Conservation (phyloP, 306 rosid species). For the Trichosanthes truncata region DNA sequence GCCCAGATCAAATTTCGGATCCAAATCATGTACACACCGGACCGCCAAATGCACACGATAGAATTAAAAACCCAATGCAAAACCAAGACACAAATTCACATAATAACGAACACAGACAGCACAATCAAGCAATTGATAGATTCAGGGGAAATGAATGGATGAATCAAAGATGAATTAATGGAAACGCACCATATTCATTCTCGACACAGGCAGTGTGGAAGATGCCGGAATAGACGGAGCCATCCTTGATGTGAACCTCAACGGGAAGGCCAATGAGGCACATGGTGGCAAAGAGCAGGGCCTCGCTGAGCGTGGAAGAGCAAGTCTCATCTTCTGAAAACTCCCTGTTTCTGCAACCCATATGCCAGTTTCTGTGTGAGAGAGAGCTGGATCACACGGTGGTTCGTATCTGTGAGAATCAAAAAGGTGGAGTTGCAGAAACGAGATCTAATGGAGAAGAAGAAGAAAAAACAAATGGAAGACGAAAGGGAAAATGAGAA, state of each 20-base stretch:
- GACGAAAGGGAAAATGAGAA: neutral
- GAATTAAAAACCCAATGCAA: neutral
- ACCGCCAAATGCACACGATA: neutral
- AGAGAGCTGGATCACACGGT: neutral
- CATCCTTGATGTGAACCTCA: conserved; percentile 68
- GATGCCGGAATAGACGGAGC: conserved; percentile 81
- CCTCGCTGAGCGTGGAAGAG: conserved; percentile 35
- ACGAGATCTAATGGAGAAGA: neutral
- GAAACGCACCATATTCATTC: conserved; percentile 36
- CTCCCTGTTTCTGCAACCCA: conserved; percentile 57
- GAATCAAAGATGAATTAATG: neutral
- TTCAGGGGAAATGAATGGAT: neutral
- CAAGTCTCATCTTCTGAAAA: conserved; percentile 22
- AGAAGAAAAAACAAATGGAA: neutral
- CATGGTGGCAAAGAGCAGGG: conserved; percentile 61
- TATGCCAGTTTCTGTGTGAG: neutral
- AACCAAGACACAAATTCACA: conserved; percentile 4
- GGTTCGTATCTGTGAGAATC: neutral
- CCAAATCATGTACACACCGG: neutral
- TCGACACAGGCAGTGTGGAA: conserved; percentile 67
- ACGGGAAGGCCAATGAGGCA: conserved; percentile 70
- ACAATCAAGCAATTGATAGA: neutral
- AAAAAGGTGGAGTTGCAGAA: neutral
- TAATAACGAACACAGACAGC: neutral
- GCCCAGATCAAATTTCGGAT: conserved; percentile 1